Evolutionary conservation across 1,284 basidiomycete species (phyloP).

Genomic region (Mrakiaceae sp.): DNA sequence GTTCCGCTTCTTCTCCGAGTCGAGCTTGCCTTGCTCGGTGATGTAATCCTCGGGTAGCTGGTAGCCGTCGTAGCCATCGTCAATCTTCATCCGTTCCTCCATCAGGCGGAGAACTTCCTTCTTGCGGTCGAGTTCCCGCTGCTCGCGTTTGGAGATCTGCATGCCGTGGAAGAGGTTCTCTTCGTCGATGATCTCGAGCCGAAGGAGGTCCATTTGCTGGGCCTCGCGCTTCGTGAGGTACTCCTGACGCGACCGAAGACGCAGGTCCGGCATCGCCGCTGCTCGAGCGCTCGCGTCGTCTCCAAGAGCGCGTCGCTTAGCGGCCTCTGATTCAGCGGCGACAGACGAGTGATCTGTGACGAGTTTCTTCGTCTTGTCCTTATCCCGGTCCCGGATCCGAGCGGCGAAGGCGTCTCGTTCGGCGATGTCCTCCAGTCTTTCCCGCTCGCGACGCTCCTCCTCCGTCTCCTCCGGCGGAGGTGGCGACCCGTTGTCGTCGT

Average conservation of each 20-base stretch:
- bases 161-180: conserved; percentile 77
- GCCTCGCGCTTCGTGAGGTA: conserved; percentile 92
- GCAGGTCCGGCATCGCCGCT: conserved; percentile 67
- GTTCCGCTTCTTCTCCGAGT: conserved; percentile 90
- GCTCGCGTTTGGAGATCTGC: conserved; percentile 75
- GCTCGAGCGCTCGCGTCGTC: conserved; percentile 71
- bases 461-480: conserved; percentile 43
- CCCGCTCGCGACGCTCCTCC: conserved; percentile 56
- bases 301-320: conserved; percentile 64
- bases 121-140: conserved; percentile 72
- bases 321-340: conserved; percentile 66
- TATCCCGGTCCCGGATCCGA: conserved; percentile 71
- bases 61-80: conserved; percentile 89
- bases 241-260: conserved; percentile 77
- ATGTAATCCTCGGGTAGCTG: conserved; percentile 93
- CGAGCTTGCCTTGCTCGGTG: conserved; percentile 97
- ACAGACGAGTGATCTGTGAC: conserved; percentile 83
- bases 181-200: conserved; percentile 86
- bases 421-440: conserved; percentile 62
- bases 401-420: conserved; percentile 91
- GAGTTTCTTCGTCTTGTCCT: conserved; percentile 76
- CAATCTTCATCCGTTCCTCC: conserved; percentile 84
- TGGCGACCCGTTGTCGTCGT: conserved; percentile 28
- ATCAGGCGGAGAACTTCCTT: conserved; percentile 85
- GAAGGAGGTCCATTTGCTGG: conserved; percentile 87